Evolutionary conservation across 2,329 filamentous ascomycete species (phyloP).

Genomic region (Aspergillus udagawae): DNA sequence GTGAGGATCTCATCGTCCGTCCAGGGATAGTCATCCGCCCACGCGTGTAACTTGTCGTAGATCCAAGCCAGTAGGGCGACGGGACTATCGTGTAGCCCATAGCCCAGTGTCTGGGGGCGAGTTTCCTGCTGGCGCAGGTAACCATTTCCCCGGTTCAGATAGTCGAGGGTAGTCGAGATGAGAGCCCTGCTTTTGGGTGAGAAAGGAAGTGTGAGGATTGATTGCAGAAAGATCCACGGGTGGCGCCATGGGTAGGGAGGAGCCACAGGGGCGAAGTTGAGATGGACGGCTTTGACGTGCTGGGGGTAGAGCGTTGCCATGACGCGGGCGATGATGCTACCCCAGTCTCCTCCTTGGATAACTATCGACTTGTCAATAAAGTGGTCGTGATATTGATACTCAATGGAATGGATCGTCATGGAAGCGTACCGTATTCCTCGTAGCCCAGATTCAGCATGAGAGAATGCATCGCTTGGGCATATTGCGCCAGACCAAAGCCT

Average conservation of each 20-base stretch:
- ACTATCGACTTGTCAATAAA: conserved; percentile 13
- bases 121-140: conserved; percentile 62
- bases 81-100: conserved; percentile 65
- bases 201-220: conserved; percentile 27
- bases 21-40: conserved; percentile 70
- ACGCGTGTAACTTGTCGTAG: conserved; percentile 74
- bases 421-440: conserved; percentile 48
- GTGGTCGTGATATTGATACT: neutral
- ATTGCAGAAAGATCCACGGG: conserved; percentile 50
- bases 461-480: conserved; percentile 62
- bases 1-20: conserved; percentile 71
- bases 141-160: conserved; percentile 28
- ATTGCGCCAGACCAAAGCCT: conserved; percentile 58
- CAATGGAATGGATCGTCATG: neutral
- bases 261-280: conserved; percentile 53
- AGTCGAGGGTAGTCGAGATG: conserved; percentile 19
- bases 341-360: conserved; percentile 68
- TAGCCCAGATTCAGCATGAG: conserved; percentile 68
- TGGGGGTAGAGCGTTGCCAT: conserved; percentile 59
- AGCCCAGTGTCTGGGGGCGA: conserved; percentile 69
- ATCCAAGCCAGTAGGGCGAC: conserved; percentile 72
- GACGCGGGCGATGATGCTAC: conserved; percentile 58
- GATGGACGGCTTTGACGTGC: conserved; percentile 56
- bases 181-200: conserved; percentile 21
- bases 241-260: conserved; percentile 50